phyloP scores from a whole-genome alignment of 345 rosid species.

The Rhizophora apiculata region DNA sequence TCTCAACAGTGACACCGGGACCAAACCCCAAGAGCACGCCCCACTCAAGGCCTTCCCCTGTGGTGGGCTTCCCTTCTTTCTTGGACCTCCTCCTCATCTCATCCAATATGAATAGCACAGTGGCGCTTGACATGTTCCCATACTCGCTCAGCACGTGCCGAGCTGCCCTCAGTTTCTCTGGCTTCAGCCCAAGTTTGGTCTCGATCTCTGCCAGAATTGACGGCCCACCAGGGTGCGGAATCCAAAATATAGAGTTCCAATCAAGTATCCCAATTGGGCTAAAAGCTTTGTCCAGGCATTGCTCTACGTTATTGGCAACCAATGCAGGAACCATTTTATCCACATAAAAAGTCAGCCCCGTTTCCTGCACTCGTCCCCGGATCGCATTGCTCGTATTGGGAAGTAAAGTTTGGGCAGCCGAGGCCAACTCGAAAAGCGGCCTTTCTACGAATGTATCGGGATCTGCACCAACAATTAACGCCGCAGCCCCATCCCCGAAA shows the following conservation, averaged over 20 bases:
- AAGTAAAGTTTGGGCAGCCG: background rate
- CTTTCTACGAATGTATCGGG: background rate
- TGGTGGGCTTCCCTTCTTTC: constrained; percentile 1
- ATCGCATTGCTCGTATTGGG: background rate
- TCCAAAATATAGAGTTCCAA: constrained; percentile 7
- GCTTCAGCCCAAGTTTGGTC: background rate
- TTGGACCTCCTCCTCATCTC: constrained; percentile 8
- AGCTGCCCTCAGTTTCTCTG: background rate
- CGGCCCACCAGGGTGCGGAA: constrained; percentile 13
- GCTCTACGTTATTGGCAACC: background rate
- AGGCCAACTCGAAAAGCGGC: constrained; percentile 1
- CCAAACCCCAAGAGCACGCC: constrained; percentile 8
- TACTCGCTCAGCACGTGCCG: constrained; percentile 11
- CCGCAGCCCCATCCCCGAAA: background rate
- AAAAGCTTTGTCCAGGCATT: constrained; percentile 6
- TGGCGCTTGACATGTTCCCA: constrained; percentile 1
- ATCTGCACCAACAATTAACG: constrained; percentile 4
- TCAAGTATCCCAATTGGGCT: background rate
- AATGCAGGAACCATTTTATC: background rate
- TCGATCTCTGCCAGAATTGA: background rate
- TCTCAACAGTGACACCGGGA: constrained; percentile 11
- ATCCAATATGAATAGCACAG: constrained; percentile 3
- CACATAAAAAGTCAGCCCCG: background rate
- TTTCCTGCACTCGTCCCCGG: background rate
- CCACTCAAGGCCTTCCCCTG: constrained; percentile 14